These are phyloP conservation scores for Andrographis paniculata DNA, from an alignment of 305 asterid species.

Conservation along the genomic window DNA sequence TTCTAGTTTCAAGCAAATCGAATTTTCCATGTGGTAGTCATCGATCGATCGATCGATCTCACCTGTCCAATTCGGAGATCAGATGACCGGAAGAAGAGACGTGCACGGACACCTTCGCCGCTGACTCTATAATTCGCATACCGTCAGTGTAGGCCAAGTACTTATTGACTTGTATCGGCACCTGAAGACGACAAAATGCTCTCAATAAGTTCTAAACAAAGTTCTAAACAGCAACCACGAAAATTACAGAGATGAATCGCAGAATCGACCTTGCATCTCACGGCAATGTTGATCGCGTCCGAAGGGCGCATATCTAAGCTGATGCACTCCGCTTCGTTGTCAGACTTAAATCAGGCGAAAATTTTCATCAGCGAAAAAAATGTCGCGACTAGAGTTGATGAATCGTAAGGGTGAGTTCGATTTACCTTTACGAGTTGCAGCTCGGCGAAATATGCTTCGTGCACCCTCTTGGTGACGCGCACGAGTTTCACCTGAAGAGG, in stretches of 20 bases:
- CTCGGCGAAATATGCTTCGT: conserved; percentile 62
- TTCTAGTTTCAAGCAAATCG: too few species aligned
- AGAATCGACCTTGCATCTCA: conserved; percentile 56
- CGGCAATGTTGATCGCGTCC: conserved; percentile 69
- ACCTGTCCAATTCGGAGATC: not conserved
- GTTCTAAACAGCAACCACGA: too few species aligned
- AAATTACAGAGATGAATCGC: too few species aligned
- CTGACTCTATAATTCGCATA: not conserved
- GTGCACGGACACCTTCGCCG: not conserved
- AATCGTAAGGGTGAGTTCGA: not conserved
- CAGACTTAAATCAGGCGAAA: conserved; percentile 25
- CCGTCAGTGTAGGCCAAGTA: not conserved
- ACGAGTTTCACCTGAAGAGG: conserved; percentile 53
- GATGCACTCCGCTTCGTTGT: conserved; percentile 36
- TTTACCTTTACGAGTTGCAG: conserved; percentile 54
- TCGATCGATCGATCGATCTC: too few species aligned
- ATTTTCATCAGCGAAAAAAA: not conserved
- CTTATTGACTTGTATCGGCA: not conserved
- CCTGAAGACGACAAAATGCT: not conserved
- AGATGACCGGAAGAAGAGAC: not conserved
- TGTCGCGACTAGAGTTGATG: too few species aligned
- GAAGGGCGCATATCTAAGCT: conserved; percentile 62
- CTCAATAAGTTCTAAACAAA: too few species aligned
- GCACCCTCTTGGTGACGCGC: conserved; percentile 64
- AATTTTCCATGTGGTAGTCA: too few species aligned